phyloP scores from a whole-genome alignment of 139 green algal genomes.

The Coelastrella sp. region DNA sequence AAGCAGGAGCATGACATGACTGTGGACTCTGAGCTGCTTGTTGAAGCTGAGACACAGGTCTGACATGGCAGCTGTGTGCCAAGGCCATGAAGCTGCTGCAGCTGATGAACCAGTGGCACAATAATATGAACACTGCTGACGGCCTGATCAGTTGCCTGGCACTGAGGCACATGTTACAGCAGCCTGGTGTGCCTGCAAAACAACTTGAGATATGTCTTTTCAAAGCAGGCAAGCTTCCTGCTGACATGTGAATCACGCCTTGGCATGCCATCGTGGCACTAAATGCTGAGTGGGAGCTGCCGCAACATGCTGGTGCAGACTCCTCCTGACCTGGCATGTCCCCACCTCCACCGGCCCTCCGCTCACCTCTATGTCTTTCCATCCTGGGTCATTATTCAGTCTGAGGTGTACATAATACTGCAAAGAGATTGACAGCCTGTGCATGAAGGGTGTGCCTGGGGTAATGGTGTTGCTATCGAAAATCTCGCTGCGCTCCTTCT shows the following conservation, averaged over 20 bases:
- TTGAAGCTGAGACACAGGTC: not conserved
- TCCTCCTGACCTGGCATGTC: not conserved
- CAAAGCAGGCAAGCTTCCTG: no score
- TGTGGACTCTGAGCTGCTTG: not conserved
- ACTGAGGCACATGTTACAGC: not conserved
- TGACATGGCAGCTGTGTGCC: no score
- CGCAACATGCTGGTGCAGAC: not conserved
- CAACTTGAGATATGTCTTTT: not conserved
- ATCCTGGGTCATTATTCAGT: constrained; percentile 93
- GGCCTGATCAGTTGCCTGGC: no score
- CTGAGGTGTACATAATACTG: constrained; percentile 98
- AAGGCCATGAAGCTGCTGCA: no score
- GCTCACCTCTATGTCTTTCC: constrained; percentile 88
- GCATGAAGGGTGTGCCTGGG: constrained; percentile 99
- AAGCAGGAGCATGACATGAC: not conserved
- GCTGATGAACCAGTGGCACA: no score
- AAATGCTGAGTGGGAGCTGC: not conserved
- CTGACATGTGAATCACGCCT: no score
- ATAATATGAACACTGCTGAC: not conserved
- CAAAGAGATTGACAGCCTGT: constrained; percentile 90
- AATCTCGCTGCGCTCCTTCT: constrained; percentile 77
- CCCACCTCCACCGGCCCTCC: not conserved
- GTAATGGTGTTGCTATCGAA: constrained; percentile 99
- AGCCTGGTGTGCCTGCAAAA: not conserved
- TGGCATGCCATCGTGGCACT: not conserved